Evolutionary conservation across 768 basidiomycete species (phyloP).

Genomic region (Suillus discolor): DNA sequence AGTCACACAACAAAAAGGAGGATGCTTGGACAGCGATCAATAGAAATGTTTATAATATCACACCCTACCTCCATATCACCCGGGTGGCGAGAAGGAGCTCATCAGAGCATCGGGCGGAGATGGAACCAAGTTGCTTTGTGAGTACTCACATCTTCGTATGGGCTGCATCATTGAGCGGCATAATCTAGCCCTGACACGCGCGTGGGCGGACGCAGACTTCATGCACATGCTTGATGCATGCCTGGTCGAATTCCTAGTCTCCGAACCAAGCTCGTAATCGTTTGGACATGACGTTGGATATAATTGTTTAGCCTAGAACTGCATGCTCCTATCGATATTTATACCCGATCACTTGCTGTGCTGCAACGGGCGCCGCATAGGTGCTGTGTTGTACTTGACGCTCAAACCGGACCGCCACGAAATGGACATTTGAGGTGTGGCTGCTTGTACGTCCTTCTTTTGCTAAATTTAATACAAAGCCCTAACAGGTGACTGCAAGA

Average conservation of each 20-base stretch:
- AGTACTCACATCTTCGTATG: slow-evolving; percentile 28
- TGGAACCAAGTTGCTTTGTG: slow-evolving; percentile 93
- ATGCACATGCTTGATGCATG: slow-evolving; percentile 83
- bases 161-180: neutral
- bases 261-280: slow-evolving; percentile 55
- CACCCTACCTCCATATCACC: slow-evolving; percentile 90
- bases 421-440: neutral
- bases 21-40: slow-evolving; percentile 94
- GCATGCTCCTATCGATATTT: neutral
- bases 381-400: neutral
- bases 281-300: neutral
- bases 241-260: slow-evolving; percentile 86
- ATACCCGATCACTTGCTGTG: neutral
- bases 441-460: slow-evolving; percentile 1
- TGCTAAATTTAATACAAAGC: neutral
- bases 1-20: slow-evolving; percentile 76
- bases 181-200: slow-evolving; percentile 78
- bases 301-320: slow-evolving; percentile 3
- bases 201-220: slow-evolving; percentile 93
- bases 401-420: neutral
- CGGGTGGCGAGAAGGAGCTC: slow-evolving; percentile 91
- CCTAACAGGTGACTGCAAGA: neutral
- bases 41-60: slow-evolving; percentile 98
- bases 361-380: neutral
- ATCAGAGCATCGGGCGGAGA: slow-evolving; percentile 96